Evolutionary conservation across 345 rosid species (phyloP).

Genomic region (Tarenaya hassleriana): DNA sequence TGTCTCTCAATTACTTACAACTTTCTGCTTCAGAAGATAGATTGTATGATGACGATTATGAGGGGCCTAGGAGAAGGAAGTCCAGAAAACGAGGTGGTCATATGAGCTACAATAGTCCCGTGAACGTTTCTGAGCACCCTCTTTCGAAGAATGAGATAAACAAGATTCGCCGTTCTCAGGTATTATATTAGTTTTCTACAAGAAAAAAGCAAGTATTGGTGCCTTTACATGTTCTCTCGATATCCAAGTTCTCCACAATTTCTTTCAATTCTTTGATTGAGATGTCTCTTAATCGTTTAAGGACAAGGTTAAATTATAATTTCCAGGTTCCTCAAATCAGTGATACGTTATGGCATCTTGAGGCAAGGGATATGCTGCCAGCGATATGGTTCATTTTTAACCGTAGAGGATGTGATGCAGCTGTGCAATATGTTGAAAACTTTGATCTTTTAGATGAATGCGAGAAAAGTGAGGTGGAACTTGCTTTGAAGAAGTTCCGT

Average conservation of each 20-base stretch:
- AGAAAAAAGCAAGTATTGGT: neutral
- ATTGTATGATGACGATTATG: constrained; percentile 41
- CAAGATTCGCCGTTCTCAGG: constrained; percentile 79
- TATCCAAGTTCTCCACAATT: neutral
- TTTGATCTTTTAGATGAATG: constrained; percentile 69
- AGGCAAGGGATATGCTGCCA: constrained; percentile 78
- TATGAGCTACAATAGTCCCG: constrained; percentile 25
- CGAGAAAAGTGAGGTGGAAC: constrained; percentile 79
- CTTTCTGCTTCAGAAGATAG: constrained; percentile 53
- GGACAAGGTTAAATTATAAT: constrained; percentile 13
- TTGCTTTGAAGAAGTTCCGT: constrained; percentile 73
- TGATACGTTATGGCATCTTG: constrained; percentile 71
- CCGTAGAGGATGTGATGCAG: constrained; percentile 93
- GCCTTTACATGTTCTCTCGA: constrained; percentile 17
- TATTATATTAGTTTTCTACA: constrained; percentile 19
- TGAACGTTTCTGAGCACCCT: constrained; percentile 40
- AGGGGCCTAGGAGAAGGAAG: constrained; percentile 57
- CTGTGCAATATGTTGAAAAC: constrained; percentile 81
- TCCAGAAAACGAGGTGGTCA: constrained; percentile 47
- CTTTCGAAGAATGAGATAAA: constrained; percentile 79
- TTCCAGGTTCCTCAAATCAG: constrained; percentile 80
- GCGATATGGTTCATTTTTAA: constrained; percentile 94
- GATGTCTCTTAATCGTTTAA: constrained; percentile 8
- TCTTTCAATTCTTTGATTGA: too few relatives aligned
- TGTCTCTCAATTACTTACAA: constrained; percentile 71